A percentile compares a stretch with the other conserved stretches of the same genome.
Conservation (phyloP, 495 filamentous ascomycete genomes). For the Talaromyces proteolyticus region DNA sequence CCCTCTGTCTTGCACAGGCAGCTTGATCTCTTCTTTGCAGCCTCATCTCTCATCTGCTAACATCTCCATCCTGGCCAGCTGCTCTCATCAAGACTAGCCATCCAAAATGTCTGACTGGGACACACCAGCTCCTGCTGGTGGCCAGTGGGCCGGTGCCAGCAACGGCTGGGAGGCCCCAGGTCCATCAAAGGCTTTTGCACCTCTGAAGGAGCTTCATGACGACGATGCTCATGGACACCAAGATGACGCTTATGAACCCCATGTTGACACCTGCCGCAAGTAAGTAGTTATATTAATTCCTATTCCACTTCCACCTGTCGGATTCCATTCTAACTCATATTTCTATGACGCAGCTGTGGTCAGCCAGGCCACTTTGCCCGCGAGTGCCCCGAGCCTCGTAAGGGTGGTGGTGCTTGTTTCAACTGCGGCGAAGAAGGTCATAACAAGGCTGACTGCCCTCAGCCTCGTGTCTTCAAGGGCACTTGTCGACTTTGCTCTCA, state of each 20-base stretch:
- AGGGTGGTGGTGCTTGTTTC: constrained; percentile 55
- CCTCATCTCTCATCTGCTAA: background rate
- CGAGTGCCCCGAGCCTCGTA: constrained; percentile 47
- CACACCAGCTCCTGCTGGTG: background rate
- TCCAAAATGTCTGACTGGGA: constrained; percentile 8
- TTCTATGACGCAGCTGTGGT: constrained; percentile 39
- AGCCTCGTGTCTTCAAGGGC: constrained; percentile 60
- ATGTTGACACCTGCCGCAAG: constrained; percentile 38
- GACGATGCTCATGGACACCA: constrained; percentile 11
- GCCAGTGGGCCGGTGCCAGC: background rate
- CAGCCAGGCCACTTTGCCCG: constrained; percentile 50
- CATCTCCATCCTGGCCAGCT: background rate
- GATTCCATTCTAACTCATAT: background rate
- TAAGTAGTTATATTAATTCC: too few species aligned
- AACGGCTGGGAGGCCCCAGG: constrained; percentile 1
- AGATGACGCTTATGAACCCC: constrained; percentile 9
- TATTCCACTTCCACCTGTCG: too few species aligned
- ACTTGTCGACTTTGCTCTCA: constrained; percentile 68
- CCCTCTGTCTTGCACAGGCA: background rate
- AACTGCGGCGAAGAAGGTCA: constrained; percentile 67
- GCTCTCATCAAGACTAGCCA: too few species aligned
- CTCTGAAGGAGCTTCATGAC: constrained; percentile 1
- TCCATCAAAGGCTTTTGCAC: constrained; percentile 4
- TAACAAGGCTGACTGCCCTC: constrained; percentile 60
- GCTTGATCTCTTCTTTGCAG: background rate